These are phyloP conservation scores for Wickerhamiella allomyrinae DNA, from an alignment of 805 yeast genomes.

Conservation along the genomic window DNA sequence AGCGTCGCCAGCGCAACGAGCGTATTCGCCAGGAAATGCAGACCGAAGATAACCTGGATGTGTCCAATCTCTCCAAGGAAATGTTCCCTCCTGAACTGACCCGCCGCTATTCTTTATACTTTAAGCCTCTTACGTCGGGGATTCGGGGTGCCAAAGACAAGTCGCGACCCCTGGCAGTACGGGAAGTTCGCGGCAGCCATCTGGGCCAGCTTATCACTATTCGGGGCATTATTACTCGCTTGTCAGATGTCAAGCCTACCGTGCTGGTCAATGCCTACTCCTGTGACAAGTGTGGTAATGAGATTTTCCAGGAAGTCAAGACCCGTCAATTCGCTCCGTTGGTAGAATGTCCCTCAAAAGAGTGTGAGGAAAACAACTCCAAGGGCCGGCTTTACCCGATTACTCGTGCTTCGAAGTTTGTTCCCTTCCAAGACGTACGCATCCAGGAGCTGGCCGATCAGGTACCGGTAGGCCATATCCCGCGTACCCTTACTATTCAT, in stretches of 20 bases:
- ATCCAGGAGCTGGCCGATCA: constrained; percentile 90
- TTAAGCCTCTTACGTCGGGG: constrained; percentile 52
- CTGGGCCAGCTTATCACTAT: constrained; percentile 82
- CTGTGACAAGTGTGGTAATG: constrained; percentile 95
- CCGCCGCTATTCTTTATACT: constrained; percentile 74
- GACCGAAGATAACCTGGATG: constrained; percentile 28
- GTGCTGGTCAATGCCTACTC: constrained; percentile 88
- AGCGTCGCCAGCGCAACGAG: constrained; percentile 70
- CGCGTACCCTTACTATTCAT: constrained; percentile 72
- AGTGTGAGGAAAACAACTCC: constrained; percentile 63
- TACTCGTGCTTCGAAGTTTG: constrained; percentile 90
- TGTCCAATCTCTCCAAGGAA: constrained; percentile 13
- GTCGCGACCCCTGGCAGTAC: constrained; percentile 59
- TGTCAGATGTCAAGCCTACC: constrained; percentile 89
- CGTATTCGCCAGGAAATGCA: constrained; percentile 51
- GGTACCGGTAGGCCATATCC: constrained; percentile 97
- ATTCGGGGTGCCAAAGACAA: constrained; percentile 16
- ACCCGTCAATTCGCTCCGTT: constrained; percentile 78
- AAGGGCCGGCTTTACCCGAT: constrained; percentile 84
- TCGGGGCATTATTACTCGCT: constrained; percentile 88
- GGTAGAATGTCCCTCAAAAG: constrained; percentile 67
- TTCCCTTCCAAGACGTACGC: constrained; percentile 89
- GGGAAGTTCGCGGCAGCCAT: constrained; percentile 72
- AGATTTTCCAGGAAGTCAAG: constrained; percentile 88
- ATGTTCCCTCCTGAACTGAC: constrained; percentile 76